These are phyloP conservation scores for Neurospora africana DNA, from an alignment of 495 filamentous ascomycete genomes.

Conservation along the genomic window DNA sequence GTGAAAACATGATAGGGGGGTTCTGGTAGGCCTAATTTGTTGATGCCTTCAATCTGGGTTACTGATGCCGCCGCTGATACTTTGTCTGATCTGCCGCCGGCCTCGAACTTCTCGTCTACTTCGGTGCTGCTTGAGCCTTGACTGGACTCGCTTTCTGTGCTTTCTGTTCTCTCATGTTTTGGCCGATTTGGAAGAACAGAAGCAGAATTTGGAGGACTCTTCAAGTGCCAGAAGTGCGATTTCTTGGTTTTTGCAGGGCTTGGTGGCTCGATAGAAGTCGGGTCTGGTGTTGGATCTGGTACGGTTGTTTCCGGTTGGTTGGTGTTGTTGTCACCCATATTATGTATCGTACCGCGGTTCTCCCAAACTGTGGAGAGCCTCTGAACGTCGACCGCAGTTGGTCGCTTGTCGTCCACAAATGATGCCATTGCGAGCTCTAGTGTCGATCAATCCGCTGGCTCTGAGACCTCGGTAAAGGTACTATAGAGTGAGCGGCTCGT, in stretches of 20 bases:
- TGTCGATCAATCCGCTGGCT: background rate
- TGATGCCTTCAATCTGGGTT: background rate
- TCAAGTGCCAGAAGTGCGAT: background rate
- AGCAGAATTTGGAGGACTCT: background rate
- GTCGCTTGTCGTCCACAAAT: background rate
- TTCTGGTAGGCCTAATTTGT: background rate
- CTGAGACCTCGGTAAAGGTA: background rate
- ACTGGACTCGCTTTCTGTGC: background rate
- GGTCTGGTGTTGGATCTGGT: background rate
- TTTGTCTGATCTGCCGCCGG: background rate
- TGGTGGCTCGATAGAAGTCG: background rate
- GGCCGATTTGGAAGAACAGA: background rate
- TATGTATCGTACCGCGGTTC: background rate
- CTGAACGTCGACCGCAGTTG: background rate
- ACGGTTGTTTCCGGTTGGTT: background rate
- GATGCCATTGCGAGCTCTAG: background rate
- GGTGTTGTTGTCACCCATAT: background rate
- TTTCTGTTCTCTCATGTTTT: background rate
- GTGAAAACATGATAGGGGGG: slow-evolving; percentile 23
- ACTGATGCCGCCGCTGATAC: background rate
- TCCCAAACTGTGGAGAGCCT: background rate
- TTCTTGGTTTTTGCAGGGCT: background rate
- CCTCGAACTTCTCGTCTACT: background rate
- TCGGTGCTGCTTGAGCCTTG: background rate
- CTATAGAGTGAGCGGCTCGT: background rate